These are phyloP conservation scores for Phytophthora hybrid DNA, from an alignment of 352 stramenopile genomes.

Conservation along the genomic window DNA sequence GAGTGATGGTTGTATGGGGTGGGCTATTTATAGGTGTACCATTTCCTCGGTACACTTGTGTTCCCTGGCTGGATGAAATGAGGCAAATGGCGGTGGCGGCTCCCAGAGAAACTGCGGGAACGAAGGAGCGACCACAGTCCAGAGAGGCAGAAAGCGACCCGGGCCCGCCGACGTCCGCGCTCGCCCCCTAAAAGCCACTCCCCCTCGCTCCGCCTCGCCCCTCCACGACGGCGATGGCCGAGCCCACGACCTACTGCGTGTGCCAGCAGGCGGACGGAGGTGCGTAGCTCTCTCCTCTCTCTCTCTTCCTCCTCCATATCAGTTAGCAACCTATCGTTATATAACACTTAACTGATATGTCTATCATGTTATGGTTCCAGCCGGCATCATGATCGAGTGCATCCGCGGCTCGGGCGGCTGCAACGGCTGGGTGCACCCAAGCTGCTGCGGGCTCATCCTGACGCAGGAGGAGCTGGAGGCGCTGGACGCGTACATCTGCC, in stretches of 20 bases:
- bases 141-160: slow-evolving; percentile 1
- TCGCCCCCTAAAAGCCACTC: neutral
- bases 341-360: neutral
- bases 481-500: slow-evolving; percentile 87
- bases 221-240: slow-evolving; percentile 36
- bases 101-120: neutral
- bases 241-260: slow-evolving; percentile 81
- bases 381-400: slow-evolving; percentile 94
- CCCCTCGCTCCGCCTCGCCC: neutral
- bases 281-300: slow-evolving; percentile 18
- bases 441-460: slow-evolving; percentile 88
- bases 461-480: slow-evolving; percentile 88
- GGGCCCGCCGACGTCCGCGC: neutral
- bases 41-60: neutral
- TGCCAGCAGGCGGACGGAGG: slow-evolving; percentile 84
- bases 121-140: neutral
- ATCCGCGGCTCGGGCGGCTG: slow-evolving; percentile 90
- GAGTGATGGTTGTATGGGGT: no score
- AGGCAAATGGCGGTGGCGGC: neutral
- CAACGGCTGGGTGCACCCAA: slow-evolving; percentile 92
- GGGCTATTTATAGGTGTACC: neutral
- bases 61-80: neutral
- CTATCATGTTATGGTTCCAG: slow-evolving; percentile 9
- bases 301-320: neutral
- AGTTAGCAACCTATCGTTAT: neutral